phyloP scores from a whole-genome alignment of 129 eudicot genomes.

The Smallanthus sonchifolius region DNA sequence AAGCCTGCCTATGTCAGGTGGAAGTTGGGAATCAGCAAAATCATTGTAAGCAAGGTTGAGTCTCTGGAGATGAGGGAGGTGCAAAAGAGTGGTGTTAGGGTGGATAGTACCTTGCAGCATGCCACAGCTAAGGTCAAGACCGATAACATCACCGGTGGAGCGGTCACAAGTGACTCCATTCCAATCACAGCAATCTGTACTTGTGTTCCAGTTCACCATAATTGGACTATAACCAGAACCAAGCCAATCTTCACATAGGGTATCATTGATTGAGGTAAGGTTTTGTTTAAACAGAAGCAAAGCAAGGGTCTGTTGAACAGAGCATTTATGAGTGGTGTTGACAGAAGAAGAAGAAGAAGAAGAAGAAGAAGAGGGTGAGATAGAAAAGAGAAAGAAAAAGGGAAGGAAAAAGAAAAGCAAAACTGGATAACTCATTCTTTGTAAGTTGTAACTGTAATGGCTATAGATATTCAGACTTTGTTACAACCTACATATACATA shows the following conservation, averaged over 20 bases:
- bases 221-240: slow-evolving; percentile 3
- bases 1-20: slow-evolving; percentile 8
- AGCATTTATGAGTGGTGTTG: too few species aligned
- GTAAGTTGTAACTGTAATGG: neutral
- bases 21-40: slow-evolving; percentile 13
- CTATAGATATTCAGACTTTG: neutral
- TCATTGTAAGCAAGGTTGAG: slow-evolving; percentile 35
- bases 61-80: slow-evolving; percentile 12
- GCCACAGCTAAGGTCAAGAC: slow-evolving; percentile 32
- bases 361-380: too few species aligned
- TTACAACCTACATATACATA: neutral
- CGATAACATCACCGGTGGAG: slow-evolving; percentile 28
- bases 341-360: neutral
- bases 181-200: slow-evolving; percentile 35
- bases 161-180: slow-evolving; percentile 31
- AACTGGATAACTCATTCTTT: neutral
- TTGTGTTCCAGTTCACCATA: slow-evolving; percentile 27
- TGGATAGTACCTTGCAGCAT: slow-evolving; percentile 31
- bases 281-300: slow-evolving; percentile 23
- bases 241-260: neutral
- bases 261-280: neutral
- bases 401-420: neutral
- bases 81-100: slow-evolving; percentile 29
- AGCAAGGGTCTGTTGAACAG: neutral
- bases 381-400: neutral